Base-by-base conservation (phyloP, 2,329 filamentous ascomycete species). In the Colletotrichum somersetense region DNA sequence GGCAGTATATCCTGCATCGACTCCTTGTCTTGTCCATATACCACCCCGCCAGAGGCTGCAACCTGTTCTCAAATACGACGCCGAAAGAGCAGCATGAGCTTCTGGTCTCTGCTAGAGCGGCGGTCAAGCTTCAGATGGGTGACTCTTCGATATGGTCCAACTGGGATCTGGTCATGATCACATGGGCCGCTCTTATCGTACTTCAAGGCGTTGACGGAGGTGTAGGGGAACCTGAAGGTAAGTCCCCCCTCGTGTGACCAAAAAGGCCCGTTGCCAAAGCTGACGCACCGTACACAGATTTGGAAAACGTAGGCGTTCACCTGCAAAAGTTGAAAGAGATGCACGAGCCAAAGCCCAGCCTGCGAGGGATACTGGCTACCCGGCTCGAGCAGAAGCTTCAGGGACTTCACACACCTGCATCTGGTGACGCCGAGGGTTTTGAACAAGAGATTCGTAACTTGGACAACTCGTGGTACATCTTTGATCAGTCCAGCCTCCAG, bases 81-180 rank as follows among this genome's bases (percentile, higher is more conserved):
- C 77, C 80, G 3, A 77, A 79, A 20, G 83, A 84, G 66, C 81
- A 83, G 59, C 80, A 82, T 38, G 83, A 84, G 70, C 76, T 84
- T 18, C 74, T 84, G 0, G 77, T 84, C 2, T 84, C 83, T 2
- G 82, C 83, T 1, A 76, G 82, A 18, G 81, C 82, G 1, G 80
- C 83, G 0, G 75, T 85, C 23, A 81, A 80, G 68, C 74, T 84
- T 2, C 82, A 84, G 55, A 77, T 80, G 5, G 77, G 80, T n/a
- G 83, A 84, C 63, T 75, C 79, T 30, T 79, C 80, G 1, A 84
- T 84, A 66, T 84, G 83, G 83, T 79, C 81, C 5, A 84, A 84
- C 56, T 85, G 81, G 79, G 83, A 84, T 53, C 75, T 84, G 0
- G 79, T 84, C 26, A 82, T 85, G 74, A 85, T 85, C 62, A 83